Conservation (phyloP, 75 land plant species). For the Isoetes taiwanensis region DNA sequence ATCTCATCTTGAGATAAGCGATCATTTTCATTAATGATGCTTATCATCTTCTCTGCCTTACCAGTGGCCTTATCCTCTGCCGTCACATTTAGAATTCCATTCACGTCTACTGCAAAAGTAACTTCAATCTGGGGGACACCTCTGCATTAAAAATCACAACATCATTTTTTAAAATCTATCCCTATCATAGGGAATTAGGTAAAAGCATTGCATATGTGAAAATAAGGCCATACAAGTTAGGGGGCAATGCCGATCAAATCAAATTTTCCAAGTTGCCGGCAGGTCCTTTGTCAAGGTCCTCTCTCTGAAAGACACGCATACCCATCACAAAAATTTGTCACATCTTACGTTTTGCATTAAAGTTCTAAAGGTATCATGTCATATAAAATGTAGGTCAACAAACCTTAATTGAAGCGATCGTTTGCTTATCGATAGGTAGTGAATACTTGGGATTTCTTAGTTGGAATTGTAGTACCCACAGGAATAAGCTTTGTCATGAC, state of each 20-base stretch:
- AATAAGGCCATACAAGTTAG: slow-evolving; percentile 25
- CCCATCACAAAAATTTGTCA: background rate
- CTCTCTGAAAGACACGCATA: slow-evolving; percentile 22
- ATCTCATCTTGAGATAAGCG: slow-evolving; percentile 52
- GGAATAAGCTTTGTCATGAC: slow-evolving; percentile 52
- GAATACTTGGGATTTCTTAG: slow-evolving; percentile 71
- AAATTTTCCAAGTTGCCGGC: slow-evolving; percentile 39
- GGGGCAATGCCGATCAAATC: slow-evolving; percentile 46
- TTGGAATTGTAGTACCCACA: slow-evolving; percentile 62
- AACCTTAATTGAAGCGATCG: slow-evolving; percentile 59
- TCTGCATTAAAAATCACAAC: slow-evolving; percentile 20
- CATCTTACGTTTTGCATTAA: background rate
- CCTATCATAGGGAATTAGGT: background rate
- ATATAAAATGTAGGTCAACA: background rate
- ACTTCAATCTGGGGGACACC: slow-evolving; percentile 54
- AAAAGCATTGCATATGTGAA: background rate
- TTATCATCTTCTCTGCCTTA: slow-evolving; percentile 44
- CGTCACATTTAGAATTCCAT: slow-evolving; percentile 48
- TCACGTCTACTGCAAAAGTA: slow-evolving; percentile 51
- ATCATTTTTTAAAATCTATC: background rate
- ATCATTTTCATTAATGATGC: slow-evolving; percentile 54
- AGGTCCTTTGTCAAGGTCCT: slow-evolving; percentile 49
- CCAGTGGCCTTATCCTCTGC: slow-evolving; percentile 58
- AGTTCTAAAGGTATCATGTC: background rate
- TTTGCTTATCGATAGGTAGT: slow-evolving; percentile 69